A percentile compares a stretch with the other conserved stretches of the same genome.
Evolutionary conservation across 2,329 filamentous ascomycete species (phyloP).

Genomic region (Sarocladiaceae sp.): DNA sequence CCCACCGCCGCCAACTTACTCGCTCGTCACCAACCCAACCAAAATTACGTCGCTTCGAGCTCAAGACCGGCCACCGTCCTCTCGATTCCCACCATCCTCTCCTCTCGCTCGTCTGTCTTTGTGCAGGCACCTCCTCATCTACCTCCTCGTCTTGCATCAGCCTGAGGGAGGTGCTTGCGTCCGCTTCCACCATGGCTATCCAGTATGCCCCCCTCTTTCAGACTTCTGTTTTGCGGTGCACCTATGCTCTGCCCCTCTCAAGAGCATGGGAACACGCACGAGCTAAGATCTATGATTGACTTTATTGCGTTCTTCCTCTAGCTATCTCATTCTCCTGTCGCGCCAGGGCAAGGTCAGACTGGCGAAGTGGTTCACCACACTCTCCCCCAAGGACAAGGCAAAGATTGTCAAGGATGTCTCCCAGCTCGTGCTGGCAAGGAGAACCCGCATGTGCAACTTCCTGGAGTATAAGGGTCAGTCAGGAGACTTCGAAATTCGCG

Average conservation of each 20-base stretch:
- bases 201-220: conserved; percentile 29
- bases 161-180: conserved; percentile 13
- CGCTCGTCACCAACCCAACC: conserved; percentile 20
- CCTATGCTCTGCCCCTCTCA: conserved; percentile 7
- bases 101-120: conserved; percentile 5
- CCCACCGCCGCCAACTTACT: neutral
- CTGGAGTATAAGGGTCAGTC: conserved; percentile 90
- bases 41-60: conserved; percentile 21
- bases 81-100: conserved; percentile 14
- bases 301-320: conserved; percentile 31
- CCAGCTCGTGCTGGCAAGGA: conserved; percentile 89
- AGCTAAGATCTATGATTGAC: conserved; percentile 3
- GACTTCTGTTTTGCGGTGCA: conserved; percentile 10
- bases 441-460: conserved; percentile 99
- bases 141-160: conserved; percentile 15
- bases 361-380: conserved; percentile 98
- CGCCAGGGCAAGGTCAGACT: conserved; percentile 99
- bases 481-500: neutral
- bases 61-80: conserved; percentile 14
- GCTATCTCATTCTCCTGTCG: conserved; percentile 95
- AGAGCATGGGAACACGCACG: conserved; percentile 14
- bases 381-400: conserved; percentile 96
- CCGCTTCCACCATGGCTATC: conserved; percentile 35
- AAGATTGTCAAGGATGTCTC: conserved; percentile 99
- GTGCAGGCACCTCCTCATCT: neutral